These are phyloP conservation scores for Phanerodontia chrysosporium DNA, from an alignment of 768 basidiomycete genomes.

Conservation along the genomic window DNA sequence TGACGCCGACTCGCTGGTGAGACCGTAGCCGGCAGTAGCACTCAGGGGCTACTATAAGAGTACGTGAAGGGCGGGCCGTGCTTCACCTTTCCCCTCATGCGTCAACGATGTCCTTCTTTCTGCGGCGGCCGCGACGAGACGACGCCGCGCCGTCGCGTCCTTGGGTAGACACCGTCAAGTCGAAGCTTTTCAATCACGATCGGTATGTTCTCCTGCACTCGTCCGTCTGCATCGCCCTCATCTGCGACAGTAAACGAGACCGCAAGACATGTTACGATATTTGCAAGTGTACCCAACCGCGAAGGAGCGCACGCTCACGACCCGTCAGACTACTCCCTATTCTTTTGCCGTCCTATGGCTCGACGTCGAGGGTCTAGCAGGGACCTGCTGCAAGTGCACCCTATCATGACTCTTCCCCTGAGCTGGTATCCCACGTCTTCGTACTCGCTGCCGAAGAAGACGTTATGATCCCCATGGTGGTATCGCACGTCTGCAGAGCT, in stretches of 20 bases:
- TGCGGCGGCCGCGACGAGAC: slow-evolving; percentile 44
- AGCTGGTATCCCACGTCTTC: slow-evolving; percentile 64
- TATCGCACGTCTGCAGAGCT: slow-evolving; percentile 65
- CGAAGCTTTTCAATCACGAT: slow-evolving; percentile 29
- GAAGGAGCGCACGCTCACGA: neutral
- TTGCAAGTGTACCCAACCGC: neutral
- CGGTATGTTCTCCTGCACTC: slow-evolving; percentile 23
- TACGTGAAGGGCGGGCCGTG: neutral
- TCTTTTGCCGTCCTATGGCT: neutral
- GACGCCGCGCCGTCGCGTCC: slow-evolving; percentile 47
- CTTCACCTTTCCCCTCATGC: slow-evolving; percentile 15
- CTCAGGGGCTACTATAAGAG: slow-evolving; percentile 5
- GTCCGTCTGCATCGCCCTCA: neutral
- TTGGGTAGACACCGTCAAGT: slow-evolving; percentile 44
- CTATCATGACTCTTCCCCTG: slow-evolving; percentile 53
- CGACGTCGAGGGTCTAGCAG: slow-evolving; percentile 2
- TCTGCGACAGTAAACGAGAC: slow-evolving; percentile 15
- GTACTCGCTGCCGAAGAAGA: slow-evolving; percentile 53
- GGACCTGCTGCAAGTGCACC: slow-evolving; percentile 34
- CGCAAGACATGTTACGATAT: slow-evolving; percentile 7
- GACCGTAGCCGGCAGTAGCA: neutral
- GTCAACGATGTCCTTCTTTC: slow-evolving; percentile 37
- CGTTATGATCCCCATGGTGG: slow-evolving; percentile 50
- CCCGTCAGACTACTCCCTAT: slow-evolving; percentile 14
- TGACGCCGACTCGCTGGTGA: slow-evolving; percentile 1